Evolutionary conservation across 1,284 basidiomycete genomes (phyloP), one percentile per base, ranked within the genome.

Genomic region (Kalmanozyma brasiliensis): DNA sequence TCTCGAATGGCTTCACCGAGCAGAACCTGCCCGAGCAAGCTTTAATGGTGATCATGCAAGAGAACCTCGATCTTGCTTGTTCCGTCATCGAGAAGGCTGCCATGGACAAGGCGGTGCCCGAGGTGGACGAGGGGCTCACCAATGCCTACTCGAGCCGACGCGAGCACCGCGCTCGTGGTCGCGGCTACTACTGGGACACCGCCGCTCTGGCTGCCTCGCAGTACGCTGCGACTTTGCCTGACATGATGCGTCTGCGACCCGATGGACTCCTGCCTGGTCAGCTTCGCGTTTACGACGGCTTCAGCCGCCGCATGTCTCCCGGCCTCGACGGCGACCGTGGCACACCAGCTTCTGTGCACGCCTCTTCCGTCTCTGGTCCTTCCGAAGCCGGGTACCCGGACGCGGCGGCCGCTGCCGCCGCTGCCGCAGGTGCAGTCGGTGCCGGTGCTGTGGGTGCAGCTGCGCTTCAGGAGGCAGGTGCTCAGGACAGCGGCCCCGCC

Each of bases 1-100:
- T 84, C 23, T 91, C 95, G 53, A 91, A 92, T 78, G 76, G 76
- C 29, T 76, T 79, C 53, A 76, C 62, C 43, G 77, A 79, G 67
- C 75, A 82, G 73, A 85, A 86, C 41, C 84, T 84, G 52, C 86
- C 84, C 33, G 86, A 86, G 72, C 85, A 84, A 40, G 85, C 85
- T 41, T 87, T 98, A 57, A 84, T 89, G 23, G 85, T 94, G 30
- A 87, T 98, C 43, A 93, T 95, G 34, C 88, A 90, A 71, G 94
- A 98, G 78, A 98, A 99, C 78, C 86, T 98, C 62, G 94, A 98
- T 57, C 86, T 94, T 49, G 95, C 95, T 16, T 98, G 95, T 82
- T 88, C 89, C 52, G 92, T 94, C 8, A 94, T 99, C 68, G 94
- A 98, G 84, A 95, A 93, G 82, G 94, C 94, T 8, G 96, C 96